These are phyloP conservation scores for Phtheirospermum japonicum DNA, from an alignment of 257 asterid genomes.

Conservation along the genomic window DNA sequence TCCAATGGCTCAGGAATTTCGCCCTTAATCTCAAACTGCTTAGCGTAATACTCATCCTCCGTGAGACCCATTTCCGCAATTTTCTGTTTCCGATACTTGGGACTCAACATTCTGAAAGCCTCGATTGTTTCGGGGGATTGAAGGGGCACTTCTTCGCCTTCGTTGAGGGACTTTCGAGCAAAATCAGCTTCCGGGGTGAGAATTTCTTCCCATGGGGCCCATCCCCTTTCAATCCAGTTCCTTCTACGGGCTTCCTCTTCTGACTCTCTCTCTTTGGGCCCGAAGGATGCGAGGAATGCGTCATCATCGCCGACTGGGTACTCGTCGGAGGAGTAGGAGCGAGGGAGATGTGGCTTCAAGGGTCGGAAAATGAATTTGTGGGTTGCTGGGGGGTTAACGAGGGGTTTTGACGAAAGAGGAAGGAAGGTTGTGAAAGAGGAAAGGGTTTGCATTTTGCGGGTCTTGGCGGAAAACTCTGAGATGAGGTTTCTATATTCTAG, in stretches of 20 bases:
- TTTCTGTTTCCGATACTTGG: conserved; percentile 62
- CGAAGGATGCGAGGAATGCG: conserved; percentile 59
- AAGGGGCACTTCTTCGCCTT: conserved; percentile 95
- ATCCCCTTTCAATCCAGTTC: conserved; percentile 94
- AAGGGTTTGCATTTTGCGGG: conserved; percentile 52
- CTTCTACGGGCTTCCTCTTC: conserved; percentile 82
- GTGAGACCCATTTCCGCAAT: conserved; percentile 75
- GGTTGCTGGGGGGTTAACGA: conserved; percentile 44
- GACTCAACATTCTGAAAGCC: conserved; percentile 77
- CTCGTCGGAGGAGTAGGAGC: conserved; percentile 69
- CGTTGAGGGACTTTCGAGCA: conserved; percentile 80
- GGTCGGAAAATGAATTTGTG: conserved; percentile 28
- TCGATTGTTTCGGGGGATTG: conserved; percentile 79
- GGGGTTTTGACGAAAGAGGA: conserved; percentile 61
- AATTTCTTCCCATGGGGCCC: conserved; percentile 99
- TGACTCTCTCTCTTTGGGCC: conserved; percentile 76
- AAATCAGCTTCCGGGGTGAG: conserved; percentile 88
- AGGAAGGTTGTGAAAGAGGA: conserved; percentile 43
- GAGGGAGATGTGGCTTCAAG: conserved; percentile 27
- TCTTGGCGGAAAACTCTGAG: not conserved
- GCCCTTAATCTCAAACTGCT: conserved; percentile 89
- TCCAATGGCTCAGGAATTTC: conserved; percentile 73
- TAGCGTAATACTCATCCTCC: conserved; percentile 77
- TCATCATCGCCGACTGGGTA: conserved; percentile 83
- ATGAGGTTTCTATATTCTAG: conserved; percentile 25